These are phyloP conservation scores for Physcomitrium patens DNA, from an alignment of 225 moss, liverwort and hornwort genomes.

Conservation along the genomic window DNA sequence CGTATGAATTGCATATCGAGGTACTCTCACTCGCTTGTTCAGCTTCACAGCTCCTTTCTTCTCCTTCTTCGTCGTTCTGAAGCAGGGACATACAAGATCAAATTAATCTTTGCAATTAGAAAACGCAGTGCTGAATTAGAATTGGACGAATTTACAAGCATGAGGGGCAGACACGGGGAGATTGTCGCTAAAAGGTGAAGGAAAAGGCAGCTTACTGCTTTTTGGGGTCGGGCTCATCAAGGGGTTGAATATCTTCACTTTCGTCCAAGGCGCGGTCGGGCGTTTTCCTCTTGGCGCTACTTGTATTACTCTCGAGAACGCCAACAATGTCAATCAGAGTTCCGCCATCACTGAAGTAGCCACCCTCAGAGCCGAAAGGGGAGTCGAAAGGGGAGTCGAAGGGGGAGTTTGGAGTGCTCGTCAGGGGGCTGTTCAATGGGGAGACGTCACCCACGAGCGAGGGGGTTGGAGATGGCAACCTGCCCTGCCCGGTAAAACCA, in stretches of 20 bases:
- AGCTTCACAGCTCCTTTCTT: slow-evolving; percentile 33
- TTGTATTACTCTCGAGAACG: slow-evolving; percentile 17
- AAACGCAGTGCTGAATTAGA: background rate
- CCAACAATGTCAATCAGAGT: slow-evolving; percentile 8
- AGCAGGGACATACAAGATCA: background rate
- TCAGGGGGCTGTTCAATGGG: slow-evolving; percentile 38
- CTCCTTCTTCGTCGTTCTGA: slow-evolving; percentile 52
- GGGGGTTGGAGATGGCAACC: slow-evolving; percentile 48
- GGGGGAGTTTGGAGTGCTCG: slow-evolving; percentile 56
- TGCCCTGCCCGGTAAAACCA: slow-evolving; percentile 29
- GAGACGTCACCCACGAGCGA: slow-evolving; percentile 30
- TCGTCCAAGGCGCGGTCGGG: slow-evolving; percentile 62
- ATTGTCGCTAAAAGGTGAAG: background rate
- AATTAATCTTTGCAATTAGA: background rate
- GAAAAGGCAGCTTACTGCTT: slow-evolving; percentile 46
- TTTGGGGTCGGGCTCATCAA: slow-evolving; percentile 51
- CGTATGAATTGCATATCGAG: slow-evolving; percentile 61
- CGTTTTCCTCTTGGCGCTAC: slow-evolving; percentile 57
- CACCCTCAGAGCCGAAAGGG: slow-evolving; percentile 41
- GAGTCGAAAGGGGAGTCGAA: slow-evolving; percentile 36
- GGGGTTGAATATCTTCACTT: slow-evolving; percentile 53
- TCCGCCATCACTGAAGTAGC: slow-evolving; percentile 45
- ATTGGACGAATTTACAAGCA: background rate
- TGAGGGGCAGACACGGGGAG: background rate
- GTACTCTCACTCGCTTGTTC: slow-evolving; percentile 60